Percentiles rank a stretch among this genome's conserved stretches.
phyloP scores from a whole-genome alignment of 371 early-diverging fungal genomes.

The Capniomyces stellatus region DNA sequence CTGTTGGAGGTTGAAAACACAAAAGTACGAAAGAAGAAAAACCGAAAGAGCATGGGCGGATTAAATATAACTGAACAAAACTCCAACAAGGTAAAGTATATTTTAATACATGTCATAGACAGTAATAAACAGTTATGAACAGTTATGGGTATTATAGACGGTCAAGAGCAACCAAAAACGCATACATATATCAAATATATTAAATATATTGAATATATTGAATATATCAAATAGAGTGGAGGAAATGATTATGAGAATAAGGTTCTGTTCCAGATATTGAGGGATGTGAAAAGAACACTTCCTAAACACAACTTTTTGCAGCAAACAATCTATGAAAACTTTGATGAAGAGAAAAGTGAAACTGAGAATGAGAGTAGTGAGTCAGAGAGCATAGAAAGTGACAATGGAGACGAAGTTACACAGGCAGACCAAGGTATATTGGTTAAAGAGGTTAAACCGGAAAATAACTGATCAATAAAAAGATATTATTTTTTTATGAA shows the following conservation, averaged over 20 bases:
- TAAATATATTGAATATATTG: background rate
- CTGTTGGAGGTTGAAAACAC: background rate
- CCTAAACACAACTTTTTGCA: slow-evolving; percentile 1
- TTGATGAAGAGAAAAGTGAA: background rate
- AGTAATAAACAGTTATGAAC: background rate
- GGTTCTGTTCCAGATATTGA: background rate
- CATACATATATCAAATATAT: background rate
- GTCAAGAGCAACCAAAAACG: background rate
- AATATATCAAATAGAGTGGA: background rate
- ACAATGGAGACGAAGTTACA: background rate
- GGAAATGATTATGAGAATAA: background rate
- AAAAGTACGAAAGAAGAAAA: background rate
- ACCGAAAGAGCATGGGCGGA: background rate
- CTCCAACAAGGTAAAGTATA: background rate
- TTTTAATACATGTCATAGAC: background rate
- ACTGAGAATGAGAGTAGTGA: background rate
- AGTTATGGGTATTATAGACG: background rate
- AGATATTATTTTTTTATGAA: too few relatives aligned
- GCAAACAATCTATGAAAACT: slow-evolving; percentile 4
- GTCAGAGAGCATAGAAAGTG: background rate
- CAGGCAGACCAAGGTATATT: too few relatives aligned
- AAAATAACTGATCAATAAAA: too few relatives aligned
- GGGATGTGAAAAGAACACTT: slow-evolving; percentile 3
- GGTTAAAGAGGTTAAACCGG: too few relatives aligned
- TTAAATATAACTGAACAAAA: background rate